Evolutionary conservation across 2,329 filamentous ascomycete species (phyloP).

Genomic region (Fusarium lyarnte): DNA sequence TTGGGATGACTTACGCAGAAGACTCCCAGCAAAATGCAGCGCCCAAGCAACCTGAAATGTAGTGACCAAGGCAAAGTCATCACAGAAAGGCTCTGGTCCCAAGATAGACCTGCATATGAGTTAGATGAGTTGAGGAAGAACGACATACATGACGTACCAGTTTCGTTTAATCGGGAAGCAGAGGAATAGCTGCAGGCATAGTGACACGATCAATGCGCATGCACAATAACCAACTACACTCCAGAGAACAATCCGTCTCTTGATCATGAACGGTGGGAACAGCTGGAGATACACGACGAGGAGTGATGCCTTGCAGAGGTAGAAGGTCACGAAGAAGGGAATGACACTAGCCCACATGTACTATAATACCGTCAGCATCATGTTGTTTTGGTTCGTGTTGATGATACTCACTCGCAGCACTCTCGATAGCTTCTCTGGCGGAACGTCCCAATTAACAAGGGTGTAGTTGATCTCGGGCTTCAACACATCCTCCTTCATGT

Average conservation of each 20-base stretch:
- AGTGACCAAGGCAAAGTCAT: neutral
- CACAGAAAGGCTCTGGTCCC: slow-evolving; percentile 1
- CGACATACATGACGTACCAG: neutral
- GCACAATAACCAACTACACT: neutral
- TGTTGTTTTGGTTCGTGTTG: neutral
- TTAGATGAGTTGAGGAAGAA: neutral
- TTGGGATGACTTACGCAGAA: neutral
- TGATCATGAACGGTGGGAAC: slow-evolving; percentile 32
- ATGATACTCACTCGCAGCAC: neutral
- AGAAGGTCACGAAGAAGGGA: slow-evolving; percentile 30
- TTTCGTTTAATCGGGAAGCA: slow-evolving; percentile 28
- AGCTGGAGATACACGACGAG: slow-evolving; percentile 33
- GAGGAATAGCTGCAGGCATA: slow-evolving; percentile 19
- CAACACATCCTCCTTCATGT: neutral
- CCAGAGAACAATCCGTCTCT: slow-evolving; percentile 14
- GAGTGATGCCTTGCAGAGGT: slow-evolving; percentile 34
- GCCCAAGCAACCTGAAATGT: slow-evolving; percentile 29
- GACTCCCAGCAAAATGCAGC: slow-evolving; percentile 19
- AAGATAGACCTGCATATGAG: neutral
- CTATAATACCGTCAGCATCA: slow-evolving; percentile 3
- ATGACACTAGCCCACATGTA: slow-evolving; percentile 14
- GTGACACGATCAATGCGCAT: neutral
- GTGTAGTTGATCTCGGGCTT: slow-evolving; percentile 20
- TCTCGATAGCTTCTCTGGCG: neutral
- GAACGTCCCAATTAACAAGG: slow-evolving; percentile 12